These are phyloP conservation scores for Globisporangium splendens DNA, from an alignment of 352 stramenopile genomes.

Conservation along the genomic window DNA sequence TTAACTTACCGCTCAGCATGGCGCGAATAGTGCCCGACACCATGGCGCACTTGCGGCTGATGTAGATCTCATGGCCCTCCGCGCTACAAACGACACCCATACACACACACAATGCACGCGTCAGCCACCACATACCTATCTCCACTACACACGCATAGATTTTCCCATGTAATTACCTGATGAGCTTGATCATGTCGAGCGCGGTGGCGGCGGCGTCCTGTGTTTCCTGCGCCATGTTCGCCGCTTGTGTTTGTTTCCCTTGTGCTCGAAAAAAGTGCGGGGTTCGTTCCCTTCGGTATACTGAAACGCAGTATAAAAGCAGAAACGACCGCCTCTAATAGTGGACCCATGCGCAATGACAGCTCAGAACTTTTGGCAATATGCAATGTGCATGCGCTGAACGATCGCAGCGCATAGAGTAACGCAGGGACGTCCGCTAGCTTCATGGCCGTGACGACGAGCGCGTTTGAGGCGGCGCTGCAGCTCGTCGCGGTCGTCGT, in stretches of 20 bases:
- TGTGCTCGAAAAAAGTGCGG: not conserved
- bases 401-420: no score
- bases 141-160: conserved; percentile 3
- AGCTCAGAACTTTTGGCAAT: no score
- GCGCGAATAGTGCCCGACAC: conserved; percentile 95
- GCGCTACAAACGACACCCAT: conserved; percentile 46
- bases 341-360: no score
- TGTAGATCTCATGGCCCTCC: conserved; percentile 94
- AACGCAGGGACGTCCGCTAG: not conserved
- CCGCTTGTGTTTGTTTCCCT: not conserved
- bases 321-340: no score
- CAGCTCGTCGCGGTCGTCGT: conserved; percentile 21
- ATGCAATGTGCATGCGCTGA: no score
- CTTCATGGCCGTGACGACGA: conserved; percentile 18
- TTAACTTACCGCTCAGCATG: conserved; percentile 92
- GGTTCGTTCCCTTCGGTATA: no score
- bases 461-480: conserved; percentile 39
- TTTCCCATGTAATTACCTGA: conserved; percentile 40
- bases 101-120: not conserved
- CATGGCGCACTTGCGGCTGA: conserved; percentile 92
- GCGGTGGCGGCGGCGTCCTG: conserved; percentile 22
- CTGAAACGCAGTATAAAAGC: no score
- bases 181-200: conserved; percentile 79
- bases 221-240: conserved; percentile 51
- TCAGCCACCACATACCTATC: conserved; percentile 2